Conservation (phyloP, 345 rosid genomes). For the Linum tenue region DNA sequence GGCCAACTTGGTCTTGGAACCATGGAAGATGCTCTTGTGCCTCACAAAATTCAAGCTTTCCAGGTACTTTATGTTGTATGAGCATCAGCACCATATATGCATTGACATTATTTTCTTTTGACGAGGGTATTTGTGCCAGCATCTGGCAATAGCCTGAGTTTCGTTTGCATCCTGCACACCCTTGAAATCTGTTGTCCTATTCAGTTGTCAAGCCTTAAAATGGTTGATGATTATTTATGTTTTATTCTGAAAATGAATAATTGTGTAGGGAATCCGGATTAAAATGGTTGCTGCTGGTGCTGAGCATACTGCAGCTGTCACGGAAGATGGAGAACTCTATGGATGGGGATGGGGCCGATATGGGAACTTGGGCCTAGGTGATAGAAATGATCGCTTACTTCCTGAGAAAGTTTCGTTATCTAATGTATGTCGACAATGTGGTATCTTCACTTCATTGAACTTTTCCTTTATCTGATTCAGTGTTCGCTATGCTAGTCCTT, state of each 20-base stretch:
- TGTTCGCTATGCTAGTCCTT: background rate
- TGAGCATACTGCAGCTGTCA: slow-evolving; percentile 90
- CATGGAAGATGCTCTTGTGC: slow-evolving; percentile 78
- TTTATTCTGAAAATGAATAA: too few species aligned
- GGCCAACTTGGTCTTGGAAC: slow-evolving; percentile 98
- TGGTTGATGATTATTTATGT: too few species aligned
- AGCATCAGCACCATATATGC: background rate
- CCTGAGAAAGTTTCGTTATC: slow-evolving; percentile 65
- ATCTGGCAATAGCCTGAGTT: background rate
- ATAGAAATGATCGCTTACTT: slow-evolving; percentile 76
- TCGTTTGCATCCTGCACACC: background rate
- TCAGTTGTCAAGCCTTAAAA: background rate
- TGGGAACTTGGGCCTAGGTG: slow-evolving; percentile 96
- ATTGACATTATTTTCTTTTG: background rate
- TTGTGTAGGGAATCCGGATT: slow-evolving; percentile 50
- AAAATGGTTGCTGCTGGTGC: slow-evolving; percentile 97
- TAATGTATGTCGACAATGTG: slow-evolving; percentile 41
- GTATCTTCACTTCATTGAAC: background rate
- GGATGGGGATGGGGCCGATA: slow-evolving; percentile 99
- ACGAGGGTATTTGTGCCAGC: background rate
- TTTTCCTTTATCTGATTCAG: background rate
- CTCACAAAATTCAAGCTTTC: slow-evolving; percentile 79
- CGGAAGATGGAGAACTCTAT: slow-evolving; percentile 86
- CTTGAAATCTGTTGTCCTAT: background rate
- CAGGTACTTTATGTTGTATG: slow-evolving; percentile 36